These are phyloP conservation scores for Sporothrix luriei DNA, from an alignment of 2,329 filamentous ascomycete species.

Conservation along the genomic window DNA sequence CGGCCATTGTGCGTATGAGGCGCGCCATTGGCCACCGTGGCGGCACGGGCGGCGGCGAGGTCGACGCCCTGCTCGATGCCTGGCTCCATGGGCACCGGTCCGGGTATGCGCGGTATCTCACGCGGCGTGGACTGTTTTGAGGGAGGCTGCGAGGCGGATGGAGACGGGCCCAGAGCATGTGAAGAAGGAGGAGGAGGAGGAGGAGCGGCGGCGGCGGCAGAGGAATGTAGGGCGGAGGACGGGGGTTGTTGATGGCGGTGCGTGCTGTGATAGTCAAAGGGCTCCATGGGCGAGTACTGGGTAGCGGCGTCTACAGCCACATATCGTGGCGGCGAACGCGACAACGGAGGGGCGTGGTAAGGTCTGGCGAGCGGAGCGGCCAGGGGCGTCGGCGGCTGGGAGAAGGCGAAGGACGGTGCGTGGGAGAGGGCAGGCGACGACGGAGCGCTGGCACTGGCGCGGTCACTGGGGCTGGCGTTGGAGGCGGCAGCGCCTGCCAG, in stretches of 20 bases:
- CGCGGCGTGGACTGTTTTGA: conserved; percentile 32
- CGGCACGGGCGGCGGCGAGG: conserved; percentile 24
- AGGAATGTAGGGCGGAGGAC: conserved; percentile 4
- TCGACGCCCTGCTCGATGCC: conserved; percentile 38
- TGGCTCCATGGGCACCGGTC: conserved; percentile 39
- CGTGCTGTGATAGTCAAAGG: conserved; percentile 45
- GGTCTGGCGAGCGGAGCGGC: conserved; percentile 5
- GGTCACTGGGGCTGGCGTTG: background rate
- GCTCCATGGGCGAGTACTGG: conserved; percentile 55
- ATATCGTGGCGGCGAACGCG: conserved; percentile 29
- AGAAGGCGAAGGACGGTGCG: background rate
- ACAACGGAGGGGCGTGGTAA: background rate
- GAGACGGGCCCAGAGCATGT: background rate
- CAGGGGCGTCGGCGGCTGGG: conserved; percentile 8
- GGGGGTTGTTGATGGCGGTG: conserved; percentile 24
- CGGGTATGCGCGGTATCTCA: conserved; percentile 41
- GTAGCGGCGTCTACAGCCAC: conserved; percentile 51
- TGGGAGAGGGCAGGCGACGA: conserved; percentile 23
- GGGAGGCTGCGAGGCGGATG: background rate
- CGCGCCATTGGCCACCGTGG: background rate
- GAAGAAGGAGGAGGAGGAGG: background rate
- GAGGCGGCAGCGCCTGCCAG: background rate
- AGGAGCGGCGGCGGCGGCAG: background rate
- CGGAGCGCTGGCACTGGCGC: conserved; percentile 21
- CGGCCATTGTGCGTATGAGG: background rate